Percentiles rank a stretch among this genome's conserved stretches.
Conservation (phyloP, 2,329 filamentous ascomycete species). For the Leptodontidium sp. region DNA sequence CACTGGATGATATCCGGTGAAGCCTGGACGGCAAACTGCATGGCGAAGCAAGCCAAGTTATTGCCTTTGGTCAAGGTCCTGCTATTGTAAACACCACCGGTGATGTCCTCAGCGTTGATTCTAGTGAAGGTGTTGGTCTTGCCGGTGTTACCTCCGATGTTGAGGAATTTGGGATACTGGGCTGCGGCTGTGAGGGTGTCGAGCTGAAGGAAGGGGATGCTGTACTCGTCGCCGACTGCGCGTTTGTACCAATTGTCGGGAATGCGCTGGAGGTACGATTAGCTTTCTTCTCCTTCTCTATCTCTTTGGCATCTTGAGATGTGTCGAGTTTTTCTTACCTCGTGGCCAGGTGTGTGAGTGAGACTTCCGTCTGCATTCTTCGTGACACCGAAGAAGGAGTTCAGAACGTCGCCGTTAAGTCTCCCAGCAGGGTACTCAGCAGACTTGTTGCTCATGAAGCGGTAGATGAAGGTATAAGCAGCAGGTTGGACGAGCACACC, state of each 20-base stretch:
- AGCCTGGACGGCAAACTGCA: slow-evolving; percentile 51
- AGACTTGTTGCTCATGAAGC: slow-evolving; percentile 41
- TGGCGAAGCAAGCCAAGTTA: slow-evolving; percentile 56
- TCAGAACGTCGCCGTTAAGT: slow-evolving; percentile 47
- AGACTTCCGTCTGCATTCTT: slow-evolving; percentile 16
- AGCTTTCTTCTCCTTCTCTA: slow-evolving; percentile 15
- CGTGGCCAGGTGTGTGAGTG: neutral
- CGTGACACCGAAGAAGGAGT: slow-evolving; percentile 38
- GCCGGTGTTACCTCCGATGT: slow-evolving; percentile 61
- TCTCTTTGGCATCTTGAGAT: slow-evolving; percentile 35
- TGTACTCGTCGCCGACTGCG: slow-evolving; percentile 49
- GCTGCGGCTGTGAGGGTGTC: slow-evolving; percentile 51
- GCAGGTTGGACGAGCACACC: slow-evolving; percentile 36
- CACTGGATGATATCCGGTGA: slow-evolving; percentile 53
- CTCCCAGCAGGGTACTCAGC: slow-evolving; percentile 46
- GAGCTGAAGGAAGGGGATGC: slow-evolving; percentile 48
- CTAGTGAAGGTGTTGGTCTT: slow-evolving; percentile 59
- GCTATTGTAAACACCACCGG: slow-evolving; percentile 55
- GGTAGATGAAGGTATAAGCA: slow-evolving; percentile 38
- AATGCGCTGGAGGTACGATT: slow-evolving; percentile 30
- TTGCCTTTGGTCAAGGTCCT: slow-evolving; percentile 55
- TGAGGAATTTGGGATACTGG: slow-evolving; percentile 54
- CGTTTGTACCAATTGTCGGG: slow-evolving; percentile 43
- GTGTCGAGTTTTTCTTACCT: slow-evolving; percentile 26
- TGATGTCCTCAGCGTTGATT: slow-evolving; percentile 53